Percentiles rank a stretch among this genome's conserved stretches.
These are phyloP conservation scores for Kwoniella mangroviensis DNA, from an alignment of 768 basidiomycete species.

Conservation along the genomic window DNA sequence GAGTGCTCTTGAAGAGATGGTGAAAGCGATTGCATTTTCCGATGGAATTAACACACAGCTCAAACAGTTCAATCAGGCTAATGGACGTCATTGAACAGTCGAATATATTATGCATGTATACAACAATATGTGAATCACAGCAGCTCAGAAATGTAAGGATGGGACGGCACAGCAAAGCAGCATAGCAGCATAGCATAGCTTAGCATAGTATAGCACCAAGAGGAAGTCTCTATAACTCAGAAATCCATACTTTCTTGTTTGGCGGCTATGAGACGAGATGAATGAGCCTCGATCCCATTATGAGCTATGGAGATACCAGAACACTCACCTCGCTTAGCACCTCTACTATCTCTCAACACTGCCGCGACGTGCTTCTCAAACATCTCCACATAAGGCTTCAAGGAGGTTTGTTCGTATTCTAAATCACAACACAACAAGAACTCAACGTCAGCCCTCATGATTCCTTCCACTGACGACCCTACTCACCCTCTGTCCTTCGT, in stretches of 20 bases:
- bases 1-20: not conserved
- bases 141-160: not conserved
- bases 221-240: not conserved
- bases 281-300: not conserved
- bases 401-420: conserved; percentile 86
- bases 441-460: not conserved
- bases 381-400: conserved; percentile 88
- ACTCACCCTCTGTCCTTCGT: conserved; percentile 40
- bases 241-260: conserved; percentile 44
- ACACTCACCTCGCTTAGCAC: conserved; percentile 54
- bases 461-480: too few species aligned
- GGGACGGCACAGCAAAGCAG: too few species aligned
- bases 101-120: not conserved
- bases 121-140: not conserved
- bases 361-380: conserved; percentile 72
- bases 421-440: not conserved
- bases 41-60: too few species aligned
- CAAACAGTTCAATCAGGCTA: too few species aligned
- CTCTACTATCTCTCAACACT: conserved; percentile 55
- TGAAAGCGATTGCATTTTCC: not conserved
- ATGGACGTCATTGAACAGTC: too few species aligned
- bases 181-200: too few species aligned
- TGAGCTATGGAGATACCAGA: too few species aligned
- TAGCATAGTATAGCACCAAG: not conserved
- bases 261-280: conserved; percentile 15